Conservation (phyloP, 2,329 filamentous ascomycete species). For the Macrophomina tecta region DNA sequence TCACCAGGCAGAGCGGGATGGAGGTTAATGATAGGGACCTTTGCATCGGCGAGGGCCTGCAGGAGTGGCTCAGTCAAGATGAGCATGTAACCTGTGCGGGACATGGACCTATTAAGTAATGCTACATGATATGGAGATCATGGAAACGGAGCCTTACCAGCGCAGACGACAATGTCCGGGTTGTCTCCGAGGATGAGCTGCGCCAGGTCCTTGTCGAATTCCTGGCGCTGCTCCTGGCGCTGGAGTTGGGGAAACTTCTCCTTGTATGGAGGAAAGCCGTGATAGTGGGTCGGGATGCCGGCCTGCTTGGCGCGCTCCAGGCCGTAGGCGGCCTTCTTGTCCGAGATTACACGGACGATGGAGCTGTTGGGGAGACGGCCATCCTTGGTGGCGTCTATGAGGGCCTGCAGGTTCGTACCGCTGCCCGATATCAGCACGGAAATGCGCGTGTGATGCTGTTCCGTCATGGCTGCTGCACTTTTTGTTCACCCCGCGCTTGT, state of each 20-base stretch:
- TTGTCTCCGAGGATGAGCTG: slow-evolving; percentile 66
- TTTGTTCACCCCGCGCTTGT: background rate
- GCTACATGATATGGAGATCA: background rate
- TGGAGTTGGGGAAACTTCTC: slow-evolving; percentile 66
- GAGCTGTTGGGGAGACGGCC: slow-evolving; percentile 56
- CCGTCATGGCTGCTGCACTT: slow-evolving; percentile 22
- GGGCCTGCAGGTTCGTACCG: slow-evolving; percentile 79
- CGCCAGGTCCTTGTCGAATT: slow-evolving; percentile 79
- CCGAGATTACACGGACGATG: slow-evolving; percentile 68
- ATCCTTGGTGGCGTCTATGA: slow-evolving; percentile 65
- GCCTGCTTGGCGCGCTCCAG: slow-evolving; percentile 65
- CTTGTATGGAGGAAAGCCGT: slow-evolving; percentile 80
- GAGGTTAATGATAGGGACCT: slow-evolving; percentile 78
- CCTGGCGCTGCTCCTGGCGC: slow-evolving; percentile 57
- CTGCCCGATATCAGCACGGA: slow-evolving; percentile 67
- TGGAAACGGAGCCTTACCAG: slow-evolving; percentile 29
- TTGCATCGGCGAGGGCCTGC: slow-evolving; percentile 66
- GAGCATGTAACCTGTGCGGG: slow-evolving; percentile 75
- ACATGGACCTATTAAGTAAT: slow-evolving; percentile 39
- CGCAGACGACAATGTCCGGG: slow-evolving; percentile 79
- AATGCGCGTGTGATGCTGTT: slow-evolving; percentile 45
- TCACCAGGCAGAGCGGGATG: slow-evolving; percentile 77
- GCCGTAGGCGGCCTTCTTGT: slow-evolving; percentile 65
- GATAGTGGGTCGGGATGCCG: slow-evolving; percentile 75
- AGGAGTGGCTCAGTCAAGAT: slow-evolving; percentile 75